Base-by-base conservation (phyloP, 1,139 yeast genomes). In the Meyerozyma carpophila region DNA sequence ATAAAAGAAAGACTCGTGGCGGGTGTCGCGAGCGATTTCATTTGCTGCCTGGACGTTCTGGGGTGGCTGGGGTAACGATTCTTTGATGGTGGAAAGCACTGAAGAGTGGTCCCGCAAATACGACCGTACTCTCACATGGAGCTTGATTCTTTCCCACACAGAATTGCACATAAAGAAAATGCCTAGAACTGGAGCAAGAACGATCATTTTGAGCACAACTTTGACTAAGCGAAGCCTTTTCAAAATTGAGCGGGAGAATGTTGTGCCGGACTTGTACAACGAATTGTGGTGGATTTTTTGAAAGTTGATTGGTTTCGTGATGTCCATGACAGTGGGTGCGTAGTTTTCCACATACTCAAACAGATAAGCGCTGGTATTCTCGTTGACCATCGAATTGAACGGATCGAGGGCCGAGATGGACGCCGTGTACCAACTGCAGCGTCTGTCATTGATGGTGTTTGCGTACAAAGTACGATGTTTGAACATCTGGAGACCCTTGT, bases 381-480 rank as follows among this genome's bases (percentile, higher is more conserved):
- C 66, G 47, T 70, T 68, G 37, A 66, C 55, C 64, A 68, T 59
- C 8, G 73, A 66, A 37, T 63, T 54, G 56, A 75, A 86, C 1
- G 94, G 94, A 55, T 88, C 94, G 18, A 66, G 64, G 9, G 66
- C 56, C 2, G 85, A 77, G 28, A 85, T 84, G 2, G 86, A 85
- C 0, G 95, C 73, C 0, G 95, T 87, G 73, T 85, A 87, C 83
- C 88, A 88, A 27, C 86, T 77, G 5, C 94, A 82, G 51, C 95
- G 75, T 52, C 80, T 82, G 62, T 88, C 96, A 51, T 87, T 85
- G 47, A 84, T 75, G 36, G 84, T 74, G 60, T 88, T 88, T 5
- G 93, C 85, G 57, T 88, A 88, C 44, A 87, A 62, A 1, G 81
- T 61, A 43, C 73, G 68, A 48, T 76, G 58, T 45, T 70, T 65